Percentiles rank a stretch among this genome's conserved stretches.
Evolutionary conservation across 2,329 filamentous ascomycete genomes (phyloP).

Genomic region (Epichloe aotearoae): DNA sequence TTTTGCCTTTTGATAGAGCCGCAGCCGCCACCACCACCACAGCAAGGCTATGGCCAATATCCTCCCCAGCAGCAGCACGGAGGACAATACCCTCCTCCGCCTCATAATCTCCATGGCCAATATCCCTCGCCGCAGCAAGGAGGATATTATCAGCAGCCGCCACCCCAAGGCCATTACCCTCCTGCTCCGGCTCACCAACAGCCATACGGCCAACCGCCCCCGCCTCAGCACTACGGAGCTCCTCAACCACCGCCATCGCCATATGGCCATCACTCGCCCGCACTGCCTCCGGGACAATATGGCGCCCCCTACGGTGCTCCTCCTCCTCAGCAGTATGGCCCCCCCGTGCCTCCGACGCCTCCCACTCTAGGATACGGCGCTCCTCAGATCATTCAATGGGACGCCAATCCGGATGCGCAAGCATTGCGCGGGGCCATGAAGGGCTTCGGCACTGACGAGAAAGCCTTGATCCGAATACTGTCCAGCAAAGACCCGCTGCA

Average conservation of each 20-base stretch:
- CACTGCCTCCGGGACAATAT: conserved; percentile 20
- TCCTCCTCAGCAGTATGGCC: conserved; percentile 19
- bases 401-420: conserved; percentile 56
- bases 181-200: conserved; percentile 9
- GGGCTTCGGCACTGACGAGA: conserved; percentile 83
- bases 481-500: conserved; percentile 66
- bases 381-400: conserved; percentile 54
- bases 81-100: conserved; percentile 12
- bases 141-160: conserved; percentile 16
- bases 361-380: conserved; percentile 65
- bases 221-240: conserved; percentile 16
- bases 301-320: conserved; percentile 30
- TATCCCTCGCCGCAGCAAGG: conserved; percentile 21
- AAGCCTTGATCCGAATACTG: conserved; percentile 56
- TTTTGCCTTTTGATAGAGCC: conserved; percentile 13
- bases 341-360: conserved; percentile 40
- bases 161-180: conserved; percentile 8
- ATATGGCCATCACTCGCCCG: conserved; percentile 9
- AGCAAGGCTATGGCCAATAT: conserved; percentile 22
- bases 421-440: conserved; percentile 76
- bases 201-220: conserved; percentile 10
- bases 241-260: conserved; percentile 15
- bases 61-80: conserved; percentile 9
- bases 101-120: conserved; percentile 16
- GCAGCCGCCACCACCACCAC: conserved; percentile 20